phyloP scores from a whole-genome alignment of 352 stramenopile species.

The Globisporangium paroecandrum region DNA sequence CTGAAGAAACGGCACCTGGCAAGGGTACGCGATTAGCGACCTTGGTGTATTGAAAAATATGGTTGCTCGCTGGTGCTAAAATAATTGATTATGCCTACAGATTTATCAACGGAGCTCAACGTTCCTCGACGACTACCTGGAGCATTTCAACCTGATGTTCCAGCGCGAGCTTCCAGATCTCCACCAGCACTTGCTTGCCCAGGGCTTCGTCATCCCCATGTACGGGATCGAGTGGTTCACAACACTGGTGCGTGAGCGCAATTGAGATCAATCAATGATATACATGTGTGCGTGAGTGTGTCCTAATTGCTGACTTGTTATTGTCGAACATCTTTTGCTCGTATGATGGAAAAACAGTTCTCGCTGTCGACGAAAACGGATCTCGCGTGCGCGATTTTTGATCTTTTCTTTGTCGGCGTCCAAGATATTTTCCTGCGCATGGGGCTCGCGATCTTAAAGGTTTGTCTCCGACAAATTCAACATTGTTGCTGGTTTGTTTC shows the following conservation, averaged over 20 bases:
- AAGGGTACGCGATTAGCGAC: slow-evolving; percentile 20
- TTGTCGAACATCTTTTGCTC: not conserved
- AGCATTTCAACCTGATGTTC: slow-evolving; percentile 81
- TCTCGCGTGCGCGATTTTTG: slow-evolving; percentile 77
- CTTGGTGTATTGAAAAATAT: not conserved
- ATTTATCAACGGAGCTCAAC: slow-evolving; percentile 82
- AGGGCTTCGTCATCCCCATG: slow-evolving; percentile 77
- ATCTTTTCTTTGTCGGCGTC: slow-evolving; percentile 80
- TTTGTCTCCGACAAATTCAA: slow-evolving; percentile 9
- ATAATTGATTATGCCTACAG: slow-evolving; percentile 10
- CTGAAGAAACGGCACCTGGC: slow-evolving; percentile 77
- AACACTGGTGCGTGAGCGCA: slow-evolving; percentile 42
- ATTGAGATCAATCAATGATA: not conserved
- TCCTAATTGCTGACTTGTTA: no score
- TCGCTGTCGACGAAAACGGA: slow-evolving; percentile 81
- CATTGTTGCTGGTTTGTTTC: no score
- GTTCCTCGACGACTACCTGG: slow-evolving; percentile 82
- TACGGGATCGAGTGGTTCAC: slow-evolving; percentile 89
- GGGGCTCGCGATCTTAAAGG: slow-evolving; percentile 75
- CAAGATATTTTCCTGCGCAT: slow-evolving; percentile 81
- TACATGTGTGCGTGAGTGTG: not conserved
- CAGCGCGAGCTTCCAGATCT: slow-evolving; percentile 62
- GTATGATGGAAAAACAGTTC: slow-evolving; percentile 33
- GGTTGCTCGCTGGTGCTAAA: not conserved
- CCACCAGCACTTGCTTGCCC: slow-evolving; percentile 48